Base-by-base conservation (phyloP, 2,329 filamentous ascomycete genomes). In the Emydomyces testavorans region DNA sequence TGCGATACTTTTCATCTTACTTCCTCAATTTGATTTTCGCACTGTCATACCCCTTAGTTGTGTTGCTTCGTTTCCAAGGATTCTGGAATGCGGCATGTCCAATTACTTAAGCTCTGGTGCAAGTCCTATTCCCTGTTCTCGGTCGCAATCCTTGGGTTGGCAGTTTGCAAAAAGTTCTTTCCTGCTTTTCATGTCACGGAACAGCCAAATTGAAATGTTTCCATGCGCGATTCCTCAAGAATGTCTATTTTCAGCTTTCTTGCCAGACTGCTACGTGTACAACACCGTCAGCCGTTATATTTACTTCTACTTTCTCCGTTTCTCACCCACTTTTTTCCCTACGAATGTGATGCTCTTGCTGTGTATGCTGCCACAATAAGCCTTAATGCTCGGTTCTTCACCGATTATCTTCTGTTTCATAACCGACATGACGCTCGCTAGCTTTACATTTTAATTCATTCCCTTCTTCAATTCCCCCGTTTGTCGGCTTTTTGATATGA, bases 101-200 rank as follows among this genome's bases (percentile, higher is more conserved):
- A 45, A 35, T 37, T 46, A 38, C 28, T 31, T 31, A 45, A 24
- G 36, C 43, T 46, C 38, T 34, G 43, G 35, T 46, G 38, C 35
- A 20, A 31, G 42, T 45, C 8, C 41, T 47, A 26, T 35, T 41
- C 37, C 26, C 13, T 41, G 57, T 58, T 58, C 59, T 57, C 54
- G 57, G 57, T 61, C 65, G 61, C 58, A 60, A n/a, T 34, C 58
- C 59, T 59, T 65, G 65, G 65, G 65, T 62, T 65, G 65, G 65
- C 65, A 62, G 62, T 67, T 58, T 67, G 65, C 64, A 62, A 68
- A 68, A 68, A 68, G 62, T 34, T 68, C 59, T 57, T 60, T 58
- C 54, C 58, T 49, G 56, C 24, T 49, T 41, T 8, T 48, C 35
- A 34, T 45, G 13, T 42, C 41, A 46, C 46, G 36, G 41, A 51